Base-by-base conservation (phyloP, 108 stramenopile species). In the Fragilariopsis cylindrus region DNA sequence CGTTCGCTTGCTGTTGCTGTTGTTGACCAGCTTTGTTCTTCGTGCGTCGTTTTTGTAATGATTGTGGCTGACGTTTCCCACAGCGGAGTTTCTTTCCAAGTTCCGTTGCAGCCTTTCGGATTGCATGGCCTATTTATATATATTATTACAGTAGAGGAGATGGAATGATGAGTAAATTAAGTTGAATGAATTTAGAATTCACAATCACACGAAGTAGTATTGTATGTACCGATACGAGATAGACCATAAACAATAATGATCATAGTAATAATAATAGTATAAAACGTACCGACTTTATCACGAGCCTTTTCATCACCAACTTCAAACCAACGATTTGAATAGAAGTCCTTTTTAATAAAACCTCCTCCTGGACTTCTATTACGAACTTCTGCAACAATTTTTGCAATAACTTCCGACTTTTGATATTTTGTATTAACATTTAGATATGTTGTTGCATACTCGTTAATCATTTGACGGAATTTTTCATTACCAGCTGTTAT, bases 291-390 rank as follows among this genome's bases (percentile, higher is more conserved):
- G 18, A 73, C 72, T 65, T 81, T 81, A 12, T 75, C 80, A 39
- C 71, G 69, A 16, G 80, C 80, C 72, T 62, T 69, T 63, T 75
- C 73, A 50, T 77, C 63, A 4, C 81, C 81, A 21, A 81, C 65
- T 55, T 81, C 81, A 56, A 63, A 76, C 72, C 68, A 75, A 7
- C 76, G 60, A 9, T 72, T 72, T 21, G 43, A 69, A 47, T 69
- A 55, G 43, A 69, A 73, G 53, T 81, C 81, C 48, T 74, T 77
- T 76, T 77, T 77, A 44, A 81, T 58, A 57, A 81, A 81, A 6
- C 81, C 72, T 4, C 76, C 81, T 21, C 66, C 56, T 8, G 76
- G 76, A 50, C 67, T 69, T 5, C 58, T 49, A 11, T 44, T 43
- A 4, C 81, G 65, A 8, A 81, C 62, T 67, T 62, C 55, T 9